These are phyloP conservation scores for Colletotrichum chlorophyti DNA, from an alignment of 2,329 filamentous ascomycete species.

Conservation along the genomic window DNA sequence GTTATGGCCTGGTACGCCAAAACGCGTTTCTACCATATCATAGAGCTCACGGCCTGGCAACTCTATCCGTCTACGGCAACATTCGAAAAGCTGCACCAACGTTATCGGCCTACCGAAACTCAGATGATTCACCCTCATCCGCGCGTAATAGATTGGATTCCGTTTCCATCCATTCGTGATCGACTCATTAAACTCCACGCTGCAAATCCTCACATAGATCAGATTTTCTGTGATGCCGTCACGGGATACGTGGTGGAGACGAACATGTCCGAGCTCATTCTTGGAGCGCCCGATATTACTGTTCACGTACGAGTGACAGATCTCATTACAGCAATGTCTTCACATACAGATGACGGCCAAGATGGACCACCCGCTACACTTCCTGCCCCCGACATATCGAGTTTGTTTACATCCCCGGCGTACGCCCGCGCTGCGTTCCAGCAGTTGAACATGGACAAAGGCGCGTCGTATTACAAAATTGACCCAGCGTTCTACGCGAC, in stretches of 20 bases:
- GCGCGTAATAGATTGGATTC: slow-evolving; percentile 34
- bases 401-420: slow-evolving; percentile 32
- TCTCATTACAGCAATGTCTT: slow-evolving; percentile 33
- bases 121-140: slow-evolving; percentile 36
- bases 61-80: slow-evolving; percentile 37
- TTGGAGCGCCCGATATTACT: slow-evolving; percentile 33
- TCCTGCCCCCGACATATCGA: slow-evolving; percentile 33
- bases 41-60: slow-evolving; percentile 42
- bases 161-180: slow-evolving; percentile 38
- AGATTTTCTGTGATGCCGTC: slow-evolving; percentile 42
- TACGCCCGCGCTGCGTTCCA: slow-evolving; percentile 36
- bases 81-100: slow-evolving; percentile 35
- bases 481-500: slow-evolving; percentile 40
- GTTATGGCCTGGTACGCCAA: slow-evolving; percentile 49
- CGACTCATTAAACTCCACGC: slow-evolving; percentile 37
- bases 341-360: neutral
- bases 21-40: slow-evolving; percentile 41
- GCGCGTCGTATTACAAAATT: slow-evolving; percentile 40
- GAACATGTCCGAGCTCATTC: slow-evolving; percentile 36
- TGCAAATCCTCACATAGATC: slow-evolving; percentile 39
- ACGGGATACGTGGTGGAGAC: slow-evolving; percentile 40
- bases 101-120: slow-evolving; percentile 36
- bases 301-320: slow-evolving; percentile 39
- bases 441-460: slow-evolving; percentile 39
- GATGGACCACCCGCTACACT: slow-evolving; percentile 17